These are phyloP conservation scores for Brachypodium distachyon DNA, from an alignment of 202 grass and related monocot species.

Conservation along the genomic window DNA sequence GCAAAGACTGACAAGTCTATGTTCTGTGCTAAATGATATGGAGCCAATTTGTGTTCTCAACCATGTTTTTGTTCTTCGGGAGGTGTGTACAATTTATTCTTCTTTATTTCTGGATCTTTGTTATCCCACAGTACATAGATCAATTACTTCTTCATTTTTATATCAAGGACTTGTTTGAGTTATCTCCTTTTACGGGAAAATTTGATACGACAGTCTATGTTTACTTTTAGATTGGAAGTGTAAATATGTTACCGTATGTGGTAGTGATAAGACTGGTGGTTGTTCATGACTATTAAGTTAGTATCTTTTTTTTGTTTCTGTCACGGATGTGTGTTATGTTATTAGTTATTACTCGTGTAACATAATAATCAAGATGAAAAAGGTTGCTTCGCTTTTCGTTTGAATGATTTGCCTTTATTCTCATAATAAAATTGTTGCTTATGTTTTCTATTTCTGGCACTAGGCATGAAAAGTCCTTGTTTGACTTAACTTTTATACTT, in stretches of 20 bases:
- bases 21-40: constrained; percentile 99
- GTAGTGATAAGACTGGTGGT: not conserved
- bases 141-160: not conserved
- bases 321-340: not conserved
- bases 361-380: constrained; percentile 4
- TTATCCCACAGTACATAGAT: not conserved
- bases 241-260: constrained; percentile 1
- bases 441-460: constrained; percentile 22
- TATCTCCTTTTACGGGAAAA: not conserved
- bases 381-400: not conserved
- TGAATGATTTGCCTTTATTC: not conserved
- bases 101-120: not conserved
- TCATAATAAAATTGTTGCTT: not conserved
- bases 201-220: not conserved
- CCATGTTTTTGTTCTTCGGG: constrained; percentile 97
- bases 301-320: not conserved
- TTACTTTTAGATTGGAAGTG: not conserved
- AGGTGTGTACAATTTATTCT: constrained; percentile 50
- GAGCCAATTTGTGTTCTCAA: constrained; percentile 98
- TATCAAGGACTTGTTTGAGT: not conserved
- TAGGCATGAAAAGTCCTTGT: not conserved
- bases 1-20: constrained; percentile 95
- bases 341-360: constrained; percentile 9
- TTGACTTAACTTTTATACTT: constrained; percentile 7
- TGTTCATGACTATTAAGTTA: not conserved